Conservation (phyloP, 75 land plant genomes). For the Sequoiadendron giganteum region DNA sequence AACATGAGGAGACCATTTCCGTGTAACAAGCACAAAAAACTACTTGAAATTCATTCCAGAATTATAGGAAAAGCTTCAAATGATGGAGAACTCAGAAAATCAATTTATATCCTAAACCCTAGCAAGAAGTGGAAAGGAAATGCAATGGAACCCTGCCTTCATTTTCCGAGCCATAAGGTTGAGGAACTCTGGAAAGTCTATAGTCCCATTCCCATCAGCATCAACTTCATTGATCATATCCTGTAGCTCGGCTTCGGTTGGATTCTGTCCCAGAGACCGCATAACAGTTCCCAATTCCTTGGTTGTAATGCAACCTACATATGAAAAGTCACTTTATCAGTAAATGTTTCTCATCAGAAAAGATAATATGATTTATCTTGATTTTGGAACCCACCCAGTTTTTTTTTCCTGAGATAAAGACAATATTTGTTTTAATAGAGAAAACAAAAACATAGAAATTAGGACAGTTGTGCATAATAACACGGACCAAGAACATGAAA, state of each 20-base stretch:
- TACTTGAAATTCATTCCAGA: neutral
- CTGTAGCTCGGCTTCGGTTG: conserved; percentile 69
- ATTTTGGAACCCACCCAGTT: neutral
- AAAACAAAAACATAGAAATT: neutral
- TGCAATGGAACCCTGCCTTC: conserved; percentile 30
- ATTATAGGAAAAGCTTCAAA: too few relatives aligned
- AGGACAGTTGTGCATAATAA: too few relatives aligned
- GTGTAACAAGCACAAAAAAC: neutral
- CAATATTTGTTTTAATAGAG: neutral
- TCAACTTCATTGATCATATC: conserved; percentile 75
- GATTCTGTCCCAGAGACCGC: conserved; percentile 64
- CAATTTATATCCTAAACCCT: neutral
- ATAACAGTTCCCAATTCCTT: conserved; percentile 66
- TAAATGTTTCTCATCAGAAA: neutral
- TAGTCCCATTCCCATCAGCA: conserved; percentile 83
- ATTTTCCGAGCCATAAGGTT: conserved; percentile 81
- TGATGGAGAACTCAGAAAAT: too few relatives aligned
- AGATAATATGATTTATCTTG: neutral
- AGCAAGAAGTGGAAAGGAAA: neutral
- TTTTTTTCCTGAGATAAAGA: neutral
- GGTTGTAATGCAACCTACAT: conserved; percentile 58
- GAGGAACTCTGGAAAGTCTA: conserved; percentile 77
- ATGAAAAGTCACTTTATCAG: neutral
- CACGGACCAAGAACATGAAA: neutral
- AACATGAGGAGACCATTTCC: neutral